Conservation (phyloP, 495 filamentous ascomycete species). For the Penicillium soppii region DNA sequence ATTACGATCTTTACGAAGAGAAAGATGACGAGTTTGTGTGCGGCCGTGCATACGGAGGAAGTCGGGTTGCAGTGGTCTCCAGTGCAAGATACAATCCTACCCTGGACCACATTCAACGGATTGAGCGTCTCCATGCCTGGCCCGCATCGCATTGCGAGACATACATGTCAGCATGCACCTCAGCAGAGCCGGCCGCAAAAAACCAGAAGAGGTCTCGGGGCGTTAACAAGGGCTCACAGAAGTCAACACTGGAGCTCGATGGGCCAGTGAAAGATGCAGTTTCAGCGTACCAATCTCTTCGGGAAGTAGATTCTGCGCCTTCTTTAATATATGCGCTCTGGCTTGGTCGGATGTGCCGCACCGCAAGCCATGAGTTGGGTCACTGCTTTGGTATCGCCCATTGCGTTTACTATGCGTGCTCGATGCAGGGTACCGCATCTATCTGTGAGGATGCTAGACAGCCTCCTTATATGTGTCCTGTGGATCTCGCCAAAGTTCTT, state of each 20-base stretch:
- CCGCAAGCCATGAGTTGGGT: constrained; percentile 61
- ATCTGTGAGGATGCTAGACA: constrained; percentile 64
- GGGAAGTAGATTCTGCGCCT: neutral
- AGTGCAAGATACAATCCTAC: constrained; percentile 58
- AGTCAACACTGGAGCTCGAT: neutral
- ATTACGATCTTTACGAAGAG: constrained; percentile 67
- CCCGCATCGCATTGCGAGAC: constrained; percentile 58
- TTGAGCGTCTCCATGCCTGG: constrained; percentile 60
- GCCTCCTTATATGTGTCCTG: constrained; percentile 65
- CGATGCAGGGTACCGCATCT: constrained; percentile 63
- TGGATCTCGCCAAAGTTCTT: constrained; percentile 58
- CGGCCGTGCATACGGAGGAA: constrained; percentile 65
- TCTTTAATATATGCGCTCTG: constrained; percentile 35
- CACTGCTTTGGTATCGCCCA: constrained; percentile 67
- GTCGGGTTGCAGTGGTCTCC: constrained; percentile 59
- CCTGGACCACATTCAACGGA: constrained; percentile 40
- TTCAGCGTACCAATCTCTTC: constrained; percentile 5
- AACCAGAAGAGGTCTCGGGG: neutral
- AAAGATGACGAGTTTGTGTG: constrained; percentile 68
- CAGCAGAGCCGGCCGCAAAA: neutral
- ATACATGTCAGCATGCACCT: constrained; percentile 38
- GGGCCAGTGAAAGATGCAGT: constrained; percentile 9
- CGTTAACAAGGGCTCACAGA: neutral
- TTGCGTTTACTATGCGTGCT: constrained; percentile 68
- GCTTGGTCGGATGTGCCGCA: constrained; percentile 57